phyloP scores from a whole-genome alignment of 176 grass and related monocot species.

The Neostapfia colusana region DNA sequence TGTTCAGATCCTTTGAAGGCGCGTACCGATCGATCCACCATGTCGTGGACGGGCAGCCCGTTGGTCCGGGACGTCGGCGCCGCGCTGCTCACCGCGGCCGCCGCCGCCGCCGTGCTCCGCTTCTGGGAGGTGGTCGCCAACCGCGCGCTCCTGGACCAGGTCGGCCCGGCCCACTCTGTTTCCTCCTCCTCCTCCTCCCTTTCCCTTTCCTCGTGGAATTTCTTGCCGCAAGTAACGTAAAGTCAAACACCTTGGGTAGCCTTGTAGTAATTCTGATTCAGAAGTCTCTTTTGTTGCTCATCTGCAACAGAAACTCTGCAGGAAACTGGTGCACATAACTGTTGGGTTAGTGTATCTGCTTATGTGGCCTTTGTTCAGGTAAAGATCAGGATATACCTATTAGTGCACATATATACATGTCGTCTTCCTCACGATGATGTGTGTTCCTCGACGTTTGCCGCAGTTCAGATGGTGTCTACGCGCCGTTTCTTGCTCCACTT shows the following conservation, averaged over 20 bases:
- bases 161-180: background rate
- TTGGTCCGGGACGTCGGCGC: slow-evolving; percentile 59
- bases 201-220: background rate
- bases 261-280: background rate
- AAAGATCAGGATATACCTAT: no score
- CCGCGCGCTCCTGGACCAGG: slow-evolving; percentile 72
- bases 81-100: slow-evolving; percentile 44
- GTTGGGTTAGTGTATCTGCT: slow-evolving; percentile 65
- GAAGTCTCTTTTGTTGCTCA: background rate
- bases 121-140: slow-evolving; percentile 81
- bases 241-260: no score
- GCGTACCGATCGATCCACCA: no score
- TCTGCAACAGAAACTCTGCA: slow-evolving; percentile 62
- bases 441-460: background rate
- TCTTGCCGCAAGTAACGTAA: no score
- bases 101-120: slow-evolving; percentile 54
- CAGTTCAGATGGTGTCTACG: slow-evolving; percentile 56
- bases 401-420: no score
- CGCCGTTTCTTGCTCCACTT: slow-evolving; percentile 65
- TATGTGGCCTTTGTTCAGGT: slow-evolving; percentile 88
- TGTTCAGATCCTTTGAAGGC: no score
- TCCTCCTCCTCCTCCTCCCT: no score
- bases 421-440: slow-evolving; percentile 7
- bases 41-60: slow-evolving; percentile 40
- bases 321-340: slow-evolving; percentile 81